Conservation (phyloP, 306 rosid genomes). For the barrel medic (Medicago truncatula) region DNA sequence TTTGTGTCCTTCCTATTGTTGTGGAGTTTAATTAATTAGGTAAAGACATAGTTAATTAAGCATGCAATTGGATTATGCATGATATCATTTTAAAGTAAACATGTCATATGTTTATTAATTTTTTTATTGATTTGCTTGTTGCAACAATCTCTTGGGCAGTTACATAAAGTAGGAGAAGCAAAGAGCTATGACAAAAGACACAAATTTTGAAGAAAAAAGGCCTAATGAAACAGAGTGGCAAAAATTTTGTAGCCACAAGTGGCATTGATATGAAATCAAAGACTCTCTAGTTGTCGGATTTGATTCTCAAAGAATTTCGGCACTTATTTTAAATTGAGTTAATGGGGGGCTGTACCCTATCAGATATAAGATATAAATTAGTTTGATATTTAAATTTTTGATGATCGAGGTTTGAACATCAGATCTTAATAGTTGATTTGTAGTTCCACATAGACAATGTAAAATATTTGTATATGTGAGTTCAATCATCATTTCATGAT, state of each 20-base stretch:
- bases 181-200: neutral
- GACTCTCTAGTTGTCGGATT: constrained; percentile 16
- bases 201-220: neutral
- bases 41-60: neutral
- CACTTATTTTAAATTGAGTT: neutral
- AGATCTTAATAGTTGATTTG: too few species aligned
- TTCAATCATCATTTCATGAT: too few species aligned
- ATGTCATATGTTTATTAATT: neutral
- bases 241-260: constrained; percentile 15
- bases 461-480: too few species aligned
- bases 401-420: too few species aligned
- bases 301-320: constrained; percentile 34
- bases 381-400: too few species aligned
- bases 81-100: constrained; percentile 4
- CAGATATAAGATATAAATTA: neutral
- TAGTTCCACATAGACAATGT: too few species aligned
- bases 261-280: neutral
- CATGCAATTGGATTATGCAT: constrained; percentile 21
- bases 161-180: neutral
- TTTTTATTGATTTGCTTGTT: constrained; percentile 15
- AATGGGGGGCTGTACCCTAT: too few species aligned
- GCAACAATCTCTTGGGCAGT: constrained; percentile 21
- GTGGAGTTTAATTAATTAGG: constrained; percentile 1
- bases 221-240: constrained; percentile 7
- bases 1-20: neutral